phyloP scores from a whole-genome alignment of 768 basidiomycete species.

The Boletus rubropictus region DNA sequence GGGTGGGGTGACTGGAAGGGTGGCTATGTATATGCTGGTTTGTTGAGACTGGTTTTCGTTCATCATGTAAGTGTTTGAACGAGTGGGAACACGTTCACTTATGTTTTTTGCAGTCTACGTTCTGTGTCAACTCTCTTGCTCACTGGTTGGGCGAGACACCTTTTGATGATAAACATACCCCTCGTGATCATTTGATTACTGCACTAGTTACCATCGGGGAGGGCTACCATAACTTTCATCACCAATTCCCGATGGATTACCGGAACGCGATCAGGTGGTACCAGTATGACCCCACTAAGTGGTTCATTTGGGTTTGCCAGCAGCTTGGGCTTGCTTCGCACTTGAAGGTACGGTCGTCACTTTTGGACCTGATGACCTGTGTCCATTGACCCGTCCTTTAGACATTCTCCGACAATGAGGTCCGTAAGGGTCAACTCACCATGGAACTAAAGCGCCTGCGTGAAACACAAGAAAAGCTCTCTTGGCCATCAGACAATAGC shows the following conservation, averaged over 20 bases:
- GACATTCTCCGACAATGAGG: slow-evolving; percentile 64
- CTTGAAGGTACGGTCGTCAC: slow-evolving; percentile 38
- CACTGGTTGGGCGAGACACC: slow-evolving; percentile 93
- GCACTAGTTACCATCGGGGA: slow-evolving; percentile 90
- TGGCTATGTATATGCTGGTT: slow-evolving; percentile 80
- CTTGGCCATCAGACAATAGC: slow-evolving; percentile 73
- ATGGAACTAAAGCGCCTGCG: slow-evolving; percentile 90
- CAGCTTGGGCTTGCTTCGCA: slow-evolving; percentile 49
- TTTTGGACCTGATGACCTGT: not conserved
- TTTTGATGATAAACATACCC: slow-evolving; percentile 94
- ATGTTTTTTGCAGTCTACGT: slow-evolving; percentile 65
- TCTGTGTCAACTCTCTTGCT: slow-evolving; percentile 94
- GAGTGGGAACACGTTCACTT: not conserved
- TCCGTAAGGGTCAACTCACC: slow-evolving; percentile 84
- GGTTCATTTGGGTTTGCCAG: slow-evolving; percentile 61
- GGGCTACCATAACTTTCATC: slow-evolving; percentile 99
- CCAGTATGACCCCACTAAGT: slow-evolving; percentile 92
- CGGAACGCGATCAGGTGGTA: slow-evolving; percentile 90
- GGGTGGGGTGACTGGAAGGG: slow-evolving; percentile 84
- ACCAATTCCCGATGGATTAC: slow-evolving; percentile 96
- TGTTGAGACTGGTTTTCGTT: slow-evolving; percentile 75
- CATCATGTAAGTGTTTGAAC: slow-evolving; percentile 61
- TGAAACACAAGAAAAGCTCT: slow-evolving; percentile 65
- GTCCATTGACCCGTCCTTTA: slow-evolving; percentile 5
- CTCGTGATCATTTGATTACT: slow-evolving; percentile 83